Percentiles rank a stretch among this genome's conserved stretches.
Conservation (phyloP, 768 basidiomycete genomes). For the Naganishia antarctica region DNA sequence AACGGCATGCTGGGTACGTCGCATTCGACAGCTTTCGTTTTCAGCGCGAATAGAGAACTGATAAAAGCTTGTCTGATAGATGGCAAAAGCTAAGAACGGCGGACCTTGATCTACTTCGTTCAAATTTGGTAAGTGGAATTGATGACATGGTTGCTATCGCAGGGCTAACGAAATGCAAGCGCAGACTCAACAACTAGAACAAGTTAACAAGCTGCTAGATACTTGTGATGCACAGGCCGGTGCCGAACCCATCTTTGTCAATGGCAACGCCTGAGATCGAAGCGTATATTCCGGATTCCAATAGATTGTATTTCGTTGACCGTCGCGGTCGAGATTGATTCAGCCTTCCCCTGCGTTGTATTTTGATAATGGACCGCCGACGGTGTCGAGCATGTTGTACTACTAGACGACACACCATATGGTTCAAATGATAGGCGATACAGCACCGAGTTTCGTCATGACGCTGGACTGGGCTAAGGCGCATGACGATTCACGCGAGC, state of each 20-base stretch:
- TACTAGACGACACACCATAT: not conserved
- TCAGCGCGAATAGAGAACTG: too few species aligned
- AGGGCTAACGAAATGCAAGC: not conserved
- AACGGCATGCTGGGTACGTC: conserved; percentile 11
- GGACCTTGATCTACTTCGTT: conserved; percentile 1
- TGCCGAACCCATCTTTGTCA: conserved; percentile 8
- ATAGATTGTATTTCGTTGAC: conserved; percentile 9
- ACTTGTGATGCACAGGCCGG: not conserved
- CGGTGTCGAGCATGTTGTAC: not conserved
- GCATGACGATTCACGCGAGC: too few species aligned
- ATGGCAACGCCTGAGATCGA: not conserved
- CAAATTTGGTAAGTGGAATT: not conserved
- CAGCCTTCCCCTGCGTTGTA: not conserved
- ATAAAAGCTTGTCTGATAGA: not conserved
- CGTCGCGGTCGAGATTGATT: too few species aligned
- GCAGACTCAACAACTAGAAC: conserved; percentile 7
- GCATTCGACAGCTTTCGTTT: not conserved
- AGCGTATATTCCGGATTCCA: too few species aligned
- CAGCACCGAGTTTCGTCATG: too few species aligned
- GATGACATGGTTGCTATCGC: too few species aligned
- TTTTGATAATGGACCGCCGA: not conserved
- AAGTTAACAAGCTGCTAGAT: conserved; percentile 10
- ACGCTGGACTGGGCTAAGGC: too few species aligned
- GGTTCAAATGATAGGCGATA: too few species aligned
- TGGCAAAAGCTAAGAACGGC: conserved; percentile 13